phyloP scores from a whole-genome alignment of 495 filamentous ascomycete species.

The Penicillium longicatenatum region DNA sequence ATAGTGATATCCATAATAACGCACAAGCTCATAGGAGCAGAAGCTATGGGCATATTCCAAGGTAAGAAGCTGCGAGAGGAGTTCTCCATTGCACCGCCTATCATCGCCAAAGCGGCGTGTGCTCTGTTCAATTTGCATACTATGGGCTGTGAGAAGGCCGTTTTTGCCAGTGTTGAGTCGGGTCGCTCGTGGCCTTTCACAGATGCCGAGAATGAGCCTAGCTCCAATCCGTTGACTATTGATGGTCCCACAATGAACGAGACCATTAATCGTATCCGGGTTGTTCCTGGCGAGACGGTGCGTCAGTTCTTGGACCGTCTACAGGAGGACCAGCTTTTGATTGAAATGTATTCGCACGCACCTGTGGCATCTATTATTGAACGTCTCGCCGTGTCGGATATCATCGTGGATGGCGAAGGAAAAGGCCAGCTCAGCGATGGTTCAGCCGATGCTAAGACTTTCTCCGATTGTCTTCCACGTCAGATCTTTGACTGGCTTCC shows the following conservation, averaged over 20 bases:
- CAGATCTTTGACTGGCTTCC: constrained; percentile 7
- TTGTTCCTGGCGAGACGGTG: constrained; percentile 1
- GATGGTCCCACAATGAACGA: constrained; percentile 11
- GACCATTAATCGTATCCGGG: constrained; percentile 2
- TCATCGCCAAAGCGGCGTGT: constrained; percentile 13
- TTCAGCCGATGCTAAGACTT: neutral
- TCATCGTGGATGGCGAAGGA: neutral
- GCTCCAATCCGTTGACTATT: constrained; percentile 9
- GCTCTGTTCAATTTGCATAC: constrained; percentile 11
- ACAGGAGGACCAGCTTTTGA: constrained; percentile 6
- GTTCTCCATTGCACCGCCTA: constrained; percentile 9
- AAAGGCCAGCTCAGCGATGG: neutral
- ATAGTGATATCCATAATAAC: constrained; percentile 9
- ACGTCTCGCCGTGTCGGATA: neutral
- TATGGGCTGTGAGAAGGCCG: constrained; percentile 9
- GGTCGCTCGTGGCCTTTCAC: constrained; percentile 9
- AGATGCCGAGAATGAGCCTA: neutral
- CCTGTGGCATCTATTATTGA: constrained; percentile 7
- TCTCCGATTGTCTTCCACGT: neutral
- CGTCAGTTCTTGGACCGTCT: constrained; percentile 3
- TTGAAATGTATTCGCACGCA: constrained; percentile 7
- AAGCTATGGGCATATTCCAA: too few species aligned
- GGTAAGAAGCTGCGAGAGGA: constrained; percentile 4
- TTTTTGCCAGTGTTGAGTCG: constrained; percentile 8
- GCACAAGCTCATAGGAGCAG: constrained; percentile 4